Conservation (phyloP, 495 filamentous ascomycete genomes). For the Parathielavia appendiculata region DNA sequence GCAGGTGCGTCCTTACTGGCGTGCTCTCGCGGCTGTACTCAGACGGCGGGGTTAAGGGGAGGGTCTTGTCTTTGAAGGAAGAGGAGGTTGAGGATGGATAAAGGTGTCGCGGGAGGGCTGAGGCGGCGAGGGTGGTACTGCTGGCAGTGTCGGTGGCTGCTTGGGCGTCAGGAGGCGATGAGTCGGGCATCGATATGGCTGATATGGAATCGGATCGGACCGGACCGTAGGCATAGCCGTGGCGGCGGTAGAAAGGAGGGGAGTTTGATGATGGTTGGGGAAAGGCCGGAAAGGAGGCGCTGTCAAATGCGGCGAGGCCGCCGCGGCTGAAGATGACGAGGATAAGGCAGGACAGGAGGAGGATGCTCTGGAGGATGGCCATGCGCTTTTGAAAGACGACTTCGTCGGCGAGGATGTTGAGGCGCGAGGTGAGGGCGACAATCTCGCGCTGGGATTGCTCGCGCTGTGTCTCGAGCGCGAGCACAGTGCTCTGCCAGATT, state of each 20-base stretch:
- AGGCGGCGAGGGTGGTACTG: slow-evolving; percentile 11
- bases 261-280: background rate
- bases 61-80: slow-evolving; percentile 22
- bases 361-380: slow-evolving; percentile 78
- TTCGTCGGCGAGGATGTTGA: slow-evolving; percentile 86
- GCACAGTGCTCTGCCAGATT: slow-evolving; percentile 89
- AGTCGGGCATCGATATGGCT: background rate
- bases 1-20: slow-evolving; percentile 2
- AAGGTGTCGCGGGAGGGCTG: slow-evolving; percentile 11
- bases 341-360: slow-evolving; percentile 81
- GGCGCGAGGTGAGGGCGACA: slow-evolving; percentile 69
- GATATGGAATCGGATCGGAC: slow-evolving; percentile 3
- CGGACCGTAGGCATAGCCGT: background rate
- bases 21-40: slow-evolving; percentile 30
- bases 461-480: slow-evolving; percentile 83
- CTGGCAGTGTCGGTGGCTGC: slow-evolving; percentile 2
- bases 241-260: slow-evolving; percentile 1
- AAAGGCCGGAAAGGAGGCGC: slow-evolving; percentile 13
- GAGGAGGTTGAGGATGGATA: background rate
- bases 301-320: slow-evolving; percentile 21
- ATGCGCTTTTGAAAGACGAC: slow-evolving; percentile 94
- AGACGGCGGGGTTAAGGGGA: slow-evolving; percentile 39
- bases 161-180: slow-evolving; percentile 1
- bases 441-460: slow-evolving; percentile 76
- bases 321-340: slow-evolving; percentile 72